These are phyloP conservation scores for Puccinia triticina DNA, from an alignment of 1,284 basidiomycete genomes.

Conservation along the genomic window DNA sequence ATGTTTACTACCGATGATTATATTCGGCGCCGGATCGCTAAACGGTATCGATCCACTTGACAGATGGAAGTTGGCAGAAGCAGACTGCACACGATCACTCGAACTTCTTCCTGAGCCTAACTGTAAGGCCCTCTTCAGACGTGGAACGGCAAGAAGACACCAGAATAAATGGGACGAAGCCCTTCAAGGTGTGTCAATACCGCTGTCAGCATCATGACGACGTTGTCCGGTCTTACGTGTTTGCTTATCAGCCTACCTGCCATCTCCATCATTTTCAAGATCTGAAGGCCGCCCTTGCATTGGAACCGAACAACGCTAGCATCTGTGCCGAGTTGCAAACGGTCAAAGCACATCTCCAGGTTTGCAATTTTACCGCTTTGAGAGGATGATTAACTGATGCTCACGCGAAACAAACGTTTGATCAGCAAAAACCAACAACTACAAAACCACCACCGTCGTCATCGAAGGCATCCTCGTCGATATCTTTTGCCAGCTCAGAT, in stretches of 20 bases:
- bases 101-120: conserved; percentile 21
- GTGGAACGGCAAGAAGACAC: conserved; percentile 19
- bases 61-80: conserved; percentile 34
- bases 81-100: conserved; percentile 25
- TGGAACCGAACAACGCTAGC: conserved; percentile 21
- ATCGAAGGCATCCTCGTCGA: not conserved
- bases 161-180: conserved; percentile 33
- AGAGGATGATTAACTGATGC: not conserved
- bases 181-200: not conserved
- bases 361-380: not conserved
- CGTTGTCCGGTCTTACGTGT: not conserved
- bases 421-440: not conserved
- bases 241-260: conserved; percentile 18
- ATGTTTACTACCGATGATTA: not conserved
- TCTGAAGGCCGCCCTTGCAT: conserved; percentile 1
- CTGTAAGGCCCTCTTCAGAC: conserved; percentile 39
- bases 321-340: conserved; percentile 4
- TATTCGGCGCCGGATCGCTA: not conserved
- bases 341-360: conserved; percentile 18
- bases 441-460: not conserved
- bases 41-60: not conserved
- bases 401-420: not conserved
- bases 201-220: not conserved
- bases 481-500: not conserved
- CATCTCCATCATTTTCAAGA: conserved; percentile 9